Conservation (phyloP, 768 basidiomycete species). For the Lyophyllum atratum region DNA sequence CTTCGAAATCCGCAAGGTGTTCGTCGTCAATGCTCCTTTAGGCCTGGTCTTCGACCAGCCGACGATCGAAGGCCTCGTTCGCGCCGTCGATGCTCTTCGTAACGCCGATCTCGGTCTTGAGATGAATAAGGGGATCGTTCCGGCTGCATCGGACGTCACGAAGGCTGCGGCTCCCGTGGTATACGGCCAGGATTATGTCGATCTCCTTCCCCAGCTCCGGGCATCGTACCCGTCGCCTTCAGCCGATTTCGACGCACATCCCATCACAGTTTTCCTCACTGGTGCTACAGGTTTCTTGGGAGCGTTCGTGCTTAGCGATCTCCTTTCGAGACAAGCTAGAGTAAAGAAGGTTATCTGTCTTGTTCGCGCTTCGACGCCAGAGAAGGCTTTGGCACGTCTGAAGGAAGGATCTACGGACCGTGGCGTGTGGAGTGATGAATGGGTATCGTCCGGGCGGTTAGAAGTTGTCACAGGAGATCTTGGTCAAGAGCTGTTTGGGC, state of each 20-base stretch:
- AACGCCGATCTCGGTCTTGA: constrained; percentile 75
- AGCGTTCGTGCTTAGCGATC: constrained; percentile 83
- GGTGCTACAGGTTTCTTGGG: constrained; percentile 98
- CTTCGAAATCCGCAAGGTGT: constrained; percentile 92
- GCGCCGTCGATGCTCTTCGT: constrained; percentile 72
- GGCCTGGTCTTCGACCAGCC: constrained; percentile 91
- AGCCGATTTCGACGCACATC: constrained; percentile 50
- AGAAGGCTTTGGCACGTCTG: constrained; percentile 69
- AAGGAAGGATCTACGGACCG: constrained; percentile 73
- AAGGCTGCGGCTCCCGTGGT: constrained; percentile 42
- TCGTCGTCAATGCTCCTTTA: constrained; percentile 88
- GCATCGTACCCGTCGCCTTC: constrained; percentile 63
- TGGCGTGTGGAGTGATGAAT: constrained; percentile 86
- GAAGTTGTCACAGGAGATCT: constrained; percentile 89
- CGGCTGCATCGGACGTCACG: constrained; percentile 16
- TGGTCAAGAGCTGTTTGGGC: constrained; percentile 71
- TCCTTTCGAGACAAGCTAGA: constrained; percentile 60
- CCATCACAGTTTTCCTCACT: constrained; percentile 87
- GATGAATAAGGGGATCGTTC: constrained; percentile 1
- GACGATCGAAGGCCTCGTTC: constrained; percentile 77
- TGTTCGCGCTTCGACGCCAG: constrained; percentile 70
- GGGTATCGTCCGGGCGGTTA: constrained; percentile 67
- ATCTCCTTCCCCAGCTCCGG: constrained; percentile 58
- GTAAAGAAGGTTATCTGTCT: constrained; percentile 91
- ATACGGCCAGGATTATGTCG: constrained; percentile 80